Conservation (phyloP, 331 rosid species). For the Ulmus americana region DNA sequence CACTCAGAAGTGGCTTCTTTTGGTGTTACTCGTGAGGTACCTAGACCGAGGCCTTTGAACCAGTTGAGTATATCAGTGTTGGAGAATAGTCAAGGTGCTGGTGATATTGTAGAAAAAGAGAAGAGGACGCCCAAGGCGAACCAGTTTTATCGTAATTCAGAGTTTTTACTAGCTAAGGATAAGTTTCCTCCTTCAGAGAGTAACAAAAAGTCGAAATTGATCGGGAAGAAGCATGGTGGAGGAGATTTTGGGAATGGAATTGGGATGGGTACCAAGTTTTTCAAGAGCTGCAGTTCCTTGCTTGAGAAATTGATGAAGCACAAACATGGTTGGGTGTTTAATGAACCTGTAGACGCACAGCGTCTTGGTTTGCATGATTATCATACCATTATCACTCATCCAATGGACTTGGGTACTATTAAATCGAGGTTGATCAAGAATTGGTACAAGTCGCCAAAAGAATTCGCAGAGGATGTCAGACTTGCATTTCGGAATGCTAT, state of each 20-base stretch:
- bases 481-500: slow-evolving; percentile 85
- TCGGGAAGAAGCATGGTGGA: slow-evolving; percentile 59
- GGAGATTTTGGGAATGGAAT: slow-evolving; percentile 45
- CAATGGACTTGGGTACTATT: slow-evolving; percentile 94
- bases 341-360: slow-evolving; percentile 63
- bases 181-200: slow-evolving; percentile 84
- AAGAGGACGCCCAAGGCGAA: slow-evolving; percentile 95
- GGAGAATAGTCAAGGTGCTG: slow-evolving; percentile 59
- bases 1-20: slow-evolving; percentile 61
- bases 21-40: slow-evolving; percentile 44
- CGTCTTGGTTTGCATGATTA: slow-evolving; percentile 89
- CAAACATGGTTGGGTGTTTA: slow-evolving; percentile 92
- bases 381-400: slow-evolving; percentile 55
- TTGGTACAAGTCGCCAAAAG: slow-evolving; percentile 93
- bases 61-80: slow-evolving; percentile 49
- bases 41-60: slow-evolving; percentile 50
- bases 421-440: slow-evolving; percentile 71
- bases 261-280: slow-evolving; percentile 58
- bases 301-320: slow-evolving; percentile 89
- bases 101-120: slow-evolving; percentile 76
- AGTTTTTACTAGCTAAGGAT: slow-evolving; percentile 84
- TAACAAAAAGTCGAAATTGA: slow-evolving; percentile 70
- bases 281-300: slow-evolving; percentile 78
- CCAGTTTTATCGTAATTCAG: slow-evolving; percentile 78
- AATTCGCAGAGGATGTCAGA: slow-evolving; percentile 98